A percentile compares a stretch with the other conserved stretches of the same genome.
Conservation (phyloP, 345 rosid species). For the Litchi chinensis region DNA sequence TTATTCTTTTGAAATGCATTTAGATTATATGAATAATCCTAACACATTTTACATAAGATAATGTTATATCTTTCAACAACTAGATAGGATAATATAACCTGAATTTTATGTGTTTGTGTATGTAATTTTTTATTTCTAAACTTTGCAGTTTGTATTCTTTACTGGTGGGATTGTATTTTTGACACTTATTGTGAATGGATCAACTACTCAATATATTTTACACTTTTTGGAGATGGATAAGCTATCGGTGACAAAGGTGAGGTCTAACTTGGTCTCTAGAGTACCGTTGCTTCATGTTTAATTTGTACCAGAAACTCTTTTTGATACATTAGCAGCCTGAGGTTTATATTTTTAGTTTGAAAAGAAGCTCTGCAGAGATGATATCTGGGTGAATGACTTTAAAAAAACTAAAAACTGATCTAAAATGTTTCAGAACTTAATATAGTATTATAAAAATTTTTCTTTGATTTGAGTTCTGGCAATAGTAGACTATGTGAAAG, state of each 20-base stretch:
- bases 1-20: constrained; percentile 3
- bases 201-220: constrained; percentile 82
- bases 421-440: background rate
- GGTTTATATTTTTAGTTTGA: background rate
- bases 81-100: background rate
- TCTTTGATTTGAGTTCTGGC: background rate
- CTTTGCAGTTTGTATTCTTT: constrained; percentile 83
- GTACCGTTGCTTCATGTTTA: background rate
- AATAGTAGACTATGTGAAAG: background rate
- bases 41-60: background rate
- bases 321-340: background rate
- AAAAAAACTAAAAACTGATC: background rate
- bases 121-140: constrained; percentile 13
- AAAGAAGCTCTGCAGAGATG: background rate
- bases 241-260: constrained; percentile 79
- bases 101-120: background rate
- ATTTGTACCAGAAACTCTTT: background rate
- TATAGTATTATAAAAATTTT: background rate
- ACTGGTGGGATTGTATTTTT: constrained; percentile 97
- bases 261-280: constrained; percentile 18
- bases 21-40: constrained; percentile 13
- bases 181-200: constrained; percentile 86
- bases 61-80: background rate
- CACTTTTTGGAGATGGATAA: constrained; percentile 75
- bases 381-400: background rate